Conservation (phyloP, 192 early-diverging fungal species). For the Mortierella antarctica region DNA sequence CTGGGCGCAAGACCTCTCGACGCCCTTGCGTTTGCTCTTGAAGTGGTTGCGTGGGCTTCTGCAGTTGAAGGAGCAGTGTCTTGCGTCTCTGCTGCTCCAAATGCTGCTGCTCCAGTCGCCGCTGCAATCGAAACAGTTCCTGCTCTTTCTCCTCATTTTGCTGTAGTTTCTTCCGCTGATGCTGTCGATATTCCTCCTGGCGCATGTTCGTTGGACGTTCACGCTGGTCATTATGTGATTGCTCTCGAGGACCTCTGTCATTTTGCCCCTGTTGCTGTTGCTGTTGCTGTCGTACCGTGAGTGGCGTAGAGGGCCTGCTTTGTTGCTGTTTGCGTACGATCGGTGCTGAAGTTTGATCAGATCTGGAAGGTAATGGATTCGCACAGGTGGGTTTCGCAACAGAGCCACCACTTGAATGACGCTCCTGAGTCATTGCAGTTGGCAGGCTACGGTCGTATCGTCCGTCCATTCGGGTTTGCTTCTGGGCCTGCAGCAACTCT, state of each 20-base stretch:
- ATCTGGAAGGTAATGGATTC: too few species aligned
- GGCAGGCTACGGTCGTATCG: too few species aligned
- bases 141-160: conserved; percentile 18
- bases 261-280: background rate
- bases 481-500: background rate
- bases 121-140: conserved; percentile 22
- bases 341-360: too few species aligned
- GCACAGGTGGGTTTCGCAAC: too few species aligned
- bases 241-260: background rate
- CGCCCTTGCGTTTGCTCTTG: conserved; percentile 8
- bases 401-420: too few species aligned
- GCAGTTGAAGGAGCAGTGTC: conserved; percentile 16
- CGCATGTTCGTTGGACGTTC: background rate
- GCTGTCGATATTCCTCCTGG: conserved; percentile 11
- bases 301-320: too few species aligned
- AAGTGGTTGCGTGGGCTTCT: conserved; percentile 14
- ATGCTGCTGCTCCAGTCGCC: conserved; percentile 24
- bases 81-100: conserved; percentile 5
- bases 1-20: background rate
- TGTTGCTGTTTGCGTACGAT: too few species aligned
- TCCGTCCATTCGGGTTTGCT: background rate
- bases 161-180: conserved; percentile 21
- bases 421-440: too few species aligned
- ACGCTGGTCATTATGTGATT: background rate
- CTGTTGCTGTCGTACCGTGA: background rate